Conservation (phyloP, 2,329 filamentous ascomycete species). For the Mycocentrospora acerina region DNA sequence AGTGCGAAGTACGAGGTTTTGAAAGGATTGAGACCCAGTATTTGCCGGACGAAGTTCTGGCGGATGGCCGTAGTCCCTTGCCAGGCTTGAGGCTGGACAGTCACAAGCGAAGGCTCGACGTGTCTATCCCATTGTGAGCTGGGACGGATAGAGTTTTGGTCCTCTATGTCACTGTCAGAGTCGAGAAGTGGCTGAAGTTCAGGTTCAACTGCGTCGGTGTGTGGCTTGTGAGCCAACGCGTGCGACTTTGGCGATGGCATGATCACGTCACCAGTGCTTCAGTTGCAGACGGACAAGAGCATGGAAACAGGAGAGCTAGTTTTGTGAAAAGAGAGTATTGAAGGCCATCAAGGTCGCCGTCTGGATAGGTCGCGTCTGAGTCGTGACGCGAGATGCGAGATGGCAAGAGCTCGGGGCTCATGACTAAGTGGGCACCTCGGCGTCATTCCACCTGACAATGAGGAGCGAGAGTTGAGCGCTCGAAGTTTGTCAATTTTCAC, state of each 20-base stretch:
- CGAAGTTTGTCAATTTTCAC: no score
- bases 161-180: slow-evolving; percentile 18
- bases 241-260: slow-evolving; percentile 7
- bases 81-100: slow-evolving; percentile 37
- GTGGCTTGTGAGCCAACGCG: no score
- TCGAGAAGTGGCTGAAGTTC: slow-evolving; percentile 23
- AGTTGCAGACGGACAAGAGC: neutral
- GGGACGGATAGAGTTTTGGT: slow-evolving; percentile 16
- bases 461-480: no score
- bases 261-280: neutral
- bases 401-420: no score
- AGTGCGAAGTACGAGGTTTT: slow-evolving; percentile 53
- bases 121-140: slow-evolving; percentile 36
- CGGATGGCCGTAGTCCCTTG: slow-evolving; percentile 31
- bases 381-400: no score
- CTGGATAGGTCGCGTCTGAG: no score
- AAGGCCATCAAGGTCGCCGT: no score
- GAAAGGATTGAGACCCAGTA: slow-evolving; percentile 48
- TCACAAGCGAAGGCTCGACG: slow-evolving; percentile 38
- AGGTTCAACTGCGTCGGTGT: slow-evolving; percentile 14
- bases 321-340: no score
- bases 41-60: slow-evolving; percentile 39
- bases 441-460: no score
- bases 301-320: no score
- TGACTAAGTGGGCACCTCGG: no score